Evolutionary conservation across 177 flowering plant species (phyloP).

Genomic region (Vitis hybrid): DNA sequence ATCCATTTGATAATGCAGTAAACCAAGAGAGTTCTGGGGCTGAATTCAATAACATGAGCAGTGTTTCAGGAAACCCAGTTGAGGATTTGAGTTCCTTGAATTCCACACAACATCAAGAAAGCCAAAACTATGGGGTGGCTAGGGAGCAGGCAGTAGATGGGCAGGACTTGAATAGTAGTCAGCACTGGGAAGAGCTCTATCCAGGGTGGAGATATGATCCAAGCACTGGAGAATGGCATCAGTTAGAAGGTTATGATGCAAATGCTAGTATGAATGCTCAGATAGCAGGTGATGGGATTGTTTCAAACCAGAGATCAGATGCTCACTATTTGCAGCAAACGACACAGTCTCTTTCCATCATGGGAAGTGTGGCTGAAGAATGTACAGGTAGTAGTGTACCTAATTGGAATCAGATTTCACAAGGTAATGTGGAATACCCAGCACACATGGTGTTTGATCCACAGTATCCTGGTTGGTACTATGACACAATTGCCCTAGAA

Average conservation of each 20-base stretch:
- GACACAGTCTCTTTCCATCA: constrained; percentile 40
- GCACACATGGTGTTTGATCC: constrained; percentile 89
- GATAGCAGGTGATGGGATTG: constrained; percentile 16
- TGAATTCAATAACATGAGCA: not conserved
- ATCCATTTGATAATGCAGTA: constrained; percentile 12
- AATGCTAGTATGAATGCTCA: constrained; percentile 13
- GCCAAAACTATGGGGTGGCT: not conserved
- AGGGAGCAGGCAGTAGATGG: constrained; percentile 12
- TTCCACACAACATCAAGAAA: constrained; percentile 7
- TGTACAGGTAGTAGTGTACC: constrained; percentile 46
- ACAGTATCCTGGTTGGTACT: constrained; percentile 94
- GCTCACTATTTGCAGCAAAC: constrained; percentile 67
- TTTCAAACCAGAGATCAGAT: constrained; percentile 42
- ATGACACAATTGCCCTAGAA: constrained; percentile 66
- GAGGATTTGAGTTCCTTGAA: not conserved
- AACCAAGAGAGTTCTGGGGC: not conserved
- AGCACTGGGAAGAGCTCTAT: constrained; percentile 39
- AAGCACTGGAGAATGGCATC: constrained; percentile 43
- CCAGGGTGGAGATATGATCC: constrained; percentile 53
- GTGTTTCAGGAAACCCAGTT: constrained; percentile 6
- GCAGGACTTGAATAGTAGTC: constrained; percentile 28
- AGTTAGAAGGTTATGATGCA: constrained; percentile 27
- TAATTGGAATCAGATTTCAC: constrained; percentile 51
- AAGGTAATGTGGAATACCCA: constrained; percentile 60
- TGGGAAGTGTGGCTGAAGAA: constrained; percentile 44